Evolutionary conservation across 2,329 filamentous ascomycete species (phyloP).

Genomic region (Massarina eburnea): DNA sequence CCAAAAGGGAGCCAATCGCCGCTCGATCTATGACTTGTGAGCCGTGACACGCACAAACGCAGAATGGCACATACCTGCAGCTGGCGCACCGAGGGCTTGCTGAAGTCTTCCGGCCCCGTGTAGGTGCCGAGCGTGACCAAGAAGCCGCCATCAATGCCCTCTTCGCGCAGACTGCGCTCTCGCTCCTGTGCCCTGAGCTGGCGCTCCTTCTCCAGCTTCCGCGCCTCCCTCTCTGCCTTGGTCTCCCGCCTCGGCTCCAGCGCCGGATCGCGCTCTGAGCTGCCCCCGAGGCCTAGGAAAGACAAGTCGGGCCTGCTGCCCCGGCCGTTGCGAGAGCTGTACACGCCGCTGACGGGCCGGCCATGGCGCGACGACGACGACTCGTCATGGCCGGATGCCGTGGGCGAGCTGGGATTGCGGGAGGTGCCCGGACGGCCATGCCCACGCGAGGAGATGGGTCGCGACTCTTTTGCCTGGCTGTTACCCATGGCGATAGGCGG

Average conservation of each 20-base stretch:
- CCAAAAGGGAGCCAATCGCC: slow-evolving; percentile 93
- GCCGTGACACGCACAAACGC: slow-evolving; percentile 7
- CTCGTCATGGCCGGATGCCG: slow-evolving; percentile 24
- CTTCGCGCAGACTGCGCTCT: slow-evolving; percentile 85
- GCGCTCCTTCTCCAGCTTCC: slow-evolving; percentile 81
- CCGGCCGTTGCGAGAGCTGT: slow-evolving; percentile 52
- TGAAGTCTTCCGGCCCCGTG: slow-evolving; percentile 89
- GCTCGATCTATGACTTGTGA: slow-evolving; percentile 72
- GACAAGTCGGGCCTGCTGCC: slow-evolving; percentile 61
- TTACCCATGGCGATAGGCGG: slow-evolving; percentile 46
- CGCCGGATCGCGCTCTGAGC: slow-evolving; percentile 52
- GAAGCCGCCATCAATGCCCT: slow-evolving; percentile 92
- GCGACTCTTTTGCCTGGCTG: slow-evolving; percentile 51
- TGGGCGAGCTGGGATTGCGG: slow-evolving; percentile 36
- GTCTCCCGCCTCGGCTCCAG: slow-evolving; percentile 75
- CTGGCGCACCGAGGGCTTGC: slow-evolving; percentile 82
- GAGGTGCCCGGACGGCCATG: slow-evolving; percentile 37
- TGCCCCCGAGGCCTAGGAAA: slow-evolving; percentile 58
- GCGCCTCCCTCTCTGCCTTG: slow-evolving; percentile 85
- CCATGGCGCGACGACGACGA: slow-evolving; percentile 28
- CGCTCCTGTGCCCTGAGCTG: slow-evolving; percentile 76
- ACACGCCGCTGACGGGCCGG: slow-evolving; percentile 40
- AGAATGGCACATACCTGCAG: slow-evolving; percentile 70
- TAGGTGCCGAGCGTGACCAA: slow-evolving; percentile 94
- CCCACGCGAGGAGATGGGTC: slow-evolving; percentile 35